A percentile compares a stretch with the other conserved stretches of the same genome.
These are phyloP conservation scores for Fimicolochytrium jonesii DNA, from an alignment of 192 early-diverging fungal species.

Conservation along the genomic window DNA sequence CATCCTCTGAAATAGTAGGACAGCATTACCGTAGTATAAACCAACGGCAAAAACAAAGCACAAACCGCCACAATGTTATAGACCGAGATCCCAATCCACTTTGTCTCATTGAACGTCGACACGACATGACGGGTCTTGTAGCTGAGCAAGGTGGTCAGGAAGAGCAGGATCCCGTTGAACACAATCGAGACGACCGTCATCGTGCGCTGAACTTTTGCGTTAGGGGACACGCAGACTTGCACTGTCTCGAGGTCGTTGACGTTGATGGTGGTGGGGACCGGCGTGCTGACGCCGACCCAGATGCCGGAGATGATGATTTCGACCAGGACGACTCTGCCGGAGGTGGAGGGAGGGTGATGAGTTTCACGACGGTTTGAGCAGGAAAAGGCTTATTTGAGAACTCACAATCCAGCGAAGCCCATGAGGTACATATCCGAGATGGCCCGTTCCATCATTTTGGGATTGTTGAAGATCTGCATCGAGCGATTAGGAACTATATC, in stretches of 20 bases:
- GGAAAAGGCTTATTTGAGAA: too few species aligned
- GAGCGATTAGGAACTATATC: too few species aligned
- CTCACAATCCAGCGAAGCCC: not conserved
- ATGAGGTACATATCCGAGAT: constrained; percentile 7
- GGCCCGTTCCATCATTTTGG: not conserved
- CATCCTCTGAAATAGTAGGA: too few species aligned
- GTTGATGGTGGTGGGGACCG: not conserved
- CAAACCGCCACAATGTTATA: constrained; percentile 13
- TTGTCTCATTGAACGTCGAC: constrained; percentile 18
- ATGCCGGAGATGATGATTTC: not conserved
- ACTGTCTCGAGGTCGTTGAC: not conserved
- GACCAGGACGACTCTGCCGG: not conserved
- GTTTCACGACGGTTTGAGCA: too few species aligned
- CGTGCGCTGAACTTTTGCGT: not conserved
- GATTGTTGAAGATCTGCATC: constrained; percentile 8
- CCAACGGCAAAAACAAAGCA: constrained; percentile 1
- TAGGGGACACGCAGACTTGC: not conserved
- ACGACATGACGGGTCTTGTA: constrained; percentile 12
- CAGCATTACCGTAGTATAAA: constrained; percentile 17
- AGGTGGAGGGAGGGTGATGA: too few species aligned
- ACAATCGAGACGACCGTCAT: constrained; percentile 2
- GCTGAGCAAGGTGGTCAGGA: constrained; percentile 1
- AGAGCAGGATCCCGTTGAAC: constrained; percentile 3
- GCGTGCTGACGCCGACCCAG: constrained; percentile 1
- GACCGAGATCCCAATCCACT: constrained; percentile 15